Conservation (phyloP, 768 basidiomycete species). For the Mrakia frigida region DNA sequence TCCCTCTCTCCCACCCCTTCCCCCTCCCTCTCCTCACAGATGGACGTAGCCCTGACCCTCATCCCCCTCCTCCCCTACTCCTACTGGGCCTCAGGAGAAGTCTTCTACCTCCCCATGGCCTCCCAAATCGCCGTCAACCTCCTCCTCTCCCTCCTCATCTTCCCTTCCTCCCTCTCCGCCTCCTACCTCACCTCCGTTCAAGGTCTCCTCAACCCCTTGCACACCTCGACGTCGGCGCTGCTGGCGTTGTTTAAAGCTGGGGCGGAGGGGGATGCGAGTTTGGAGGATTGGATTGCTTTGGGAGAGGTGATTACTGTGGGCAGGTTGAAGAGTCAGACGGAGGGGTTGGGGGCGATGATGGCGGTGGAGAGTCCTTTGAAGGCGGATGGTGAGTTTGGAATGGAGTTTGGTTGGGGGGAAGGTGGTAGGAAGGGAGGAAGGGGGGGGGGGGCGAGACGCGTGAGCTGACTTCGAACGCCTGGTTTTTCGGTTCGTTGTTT, state of each 20-base stretch:
- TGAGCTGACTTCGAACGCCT: too few relatives aligned
- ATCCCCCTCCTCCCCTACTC: constrained; percentile 28
- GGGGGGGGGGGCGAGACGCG: too few relatives aligned
- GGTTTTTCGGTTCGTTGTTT: too few relatives aligned
- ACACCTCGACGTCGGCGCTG: neutral
- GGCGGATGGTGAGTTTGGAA: constrained; percentile 1
- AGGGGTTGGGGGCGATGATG: constrained; percentile 11
- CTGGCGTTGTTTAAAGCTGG: neutral
- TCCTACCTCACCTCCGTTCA: constrained; percentile 12
- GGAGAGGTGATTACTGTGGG: constrained; percentile 3
- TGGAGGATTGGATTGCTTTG: constrained; percentile 29
- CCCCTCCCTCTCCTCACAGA: neutral
- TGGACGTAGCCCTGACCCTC: constrained; percentile 32
- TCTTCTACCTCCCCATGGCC: constrained; percentile 22
- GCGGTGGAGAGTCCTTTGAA: constrained; percentile 14
- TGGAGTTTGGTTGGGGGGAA: too few relatives aligned
- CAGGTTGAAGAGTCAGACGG: constrained; percentile 15
- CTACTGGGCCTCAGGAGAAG: constrained; percentile 24
- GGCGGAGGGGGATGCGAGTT: constrained; percentile 11
- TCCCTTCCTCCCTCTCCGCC: constrained; percentile 22
- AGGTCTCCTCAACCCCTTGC: constrained; percentile 17
- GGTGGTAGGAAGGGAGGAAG: too few relatives aligned
- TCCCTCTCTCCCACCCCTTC: neutral
- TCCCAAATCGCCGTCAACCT: constrained; percentile 28
- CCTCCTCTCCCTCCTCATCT: constrained; percentile 14